phyloP scores from a whole-genome alignment of 805 yeast species.

The Cyberlindnera galapagoensis region DNA sequence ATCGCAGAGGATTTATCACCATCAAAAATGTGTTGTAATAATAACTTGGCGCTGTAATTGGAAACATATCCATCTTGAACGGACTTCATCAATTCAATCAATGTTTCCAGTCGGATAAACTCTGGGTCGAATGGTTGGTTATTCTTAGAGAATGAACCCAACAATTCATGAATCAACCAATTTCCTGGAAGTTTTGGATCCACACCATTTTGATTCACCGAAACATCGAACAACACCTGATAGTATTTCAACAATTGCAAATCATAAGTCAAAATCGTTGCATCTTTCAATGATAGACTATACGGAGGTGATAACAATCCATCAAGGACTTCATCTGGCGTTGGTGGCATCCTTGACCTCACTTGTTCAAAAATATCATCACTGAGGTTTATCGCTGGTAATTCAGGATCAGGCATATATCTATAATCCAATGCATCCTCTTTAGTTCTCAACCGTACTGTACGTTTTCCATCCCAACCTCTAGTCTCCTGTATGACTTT shows the following conservation, averaged over 20 bases:
- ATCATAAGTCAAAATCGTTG: conserved; percentile 55
- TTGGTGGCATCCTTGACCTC: conserved; percentile 37
- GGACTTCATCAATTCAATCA: conserved; percentile 50
- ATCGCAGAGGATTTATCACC: conserved; percentile 32
- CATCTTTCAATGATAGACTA: conserved; percentile 62
- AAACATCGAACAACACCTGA: conserved; percentile 31
- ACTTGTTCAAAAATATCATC: conserved; percentile 37
- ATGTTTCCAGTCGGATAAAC: conserved; percentile 32
- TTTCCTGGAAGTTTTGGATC: conserved; percentile 46
- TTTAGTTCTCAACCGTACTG: conserved; percentile 64
- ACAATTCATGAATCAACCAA: conserved; percentile 78
- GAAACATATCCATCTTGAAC: conserved; percentile 46
- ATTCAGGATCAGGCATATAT: conserved; percentile 91
- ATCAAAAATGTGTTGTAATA: conserved; percentile 56
- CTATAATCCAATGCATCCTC: conserved; percentile 84
- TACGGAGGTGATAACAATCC: conserved; percentile 44
- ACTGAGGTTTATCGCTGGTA: conserved; percentile 52
- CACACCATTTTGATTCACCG: conserved; percentile 20
- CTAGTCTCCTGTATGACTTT: conserved; percentile 56
- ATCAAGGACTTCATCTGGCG: conserved; percentile 55
- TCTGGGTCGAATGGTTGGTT: conserved; percentile 28
- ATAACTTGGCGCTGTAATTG: conserved; percentile 56
- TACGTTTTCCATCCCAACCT: conserved; percentile 82
- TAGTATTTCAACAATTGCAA: conserved; percentile 49
- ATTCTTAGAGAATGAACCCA: conserved; percentile 61